Evolutionary conservation across 768 basidiomycete genomes (phyloP), one percentile per base, ranked within the genome.

Genomic region (Suillus ampliporus): DNA sequence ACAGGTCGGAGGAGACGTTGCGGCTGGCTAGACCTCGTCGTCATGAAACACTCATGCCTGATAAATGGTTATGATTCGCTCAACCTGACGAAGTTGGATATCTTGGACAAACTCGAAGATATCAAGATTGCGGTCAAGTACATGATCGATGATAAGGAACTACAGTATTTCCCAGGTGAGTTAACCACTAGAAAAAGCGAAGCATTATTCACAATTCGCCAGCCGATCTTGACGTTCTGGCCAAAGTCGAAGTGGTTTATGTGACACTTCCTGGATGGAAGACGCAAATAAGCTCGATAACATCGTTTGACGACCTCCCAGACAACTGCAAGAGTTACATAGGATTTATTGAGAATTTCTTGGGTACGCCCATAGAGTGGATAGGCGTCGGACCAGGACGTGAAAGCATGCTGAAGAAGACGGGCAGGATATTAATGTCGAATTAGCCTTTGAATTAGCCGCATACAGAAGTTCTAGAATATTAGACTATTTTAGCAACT

Each of bases 21-120:
- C 76, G 97, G 97, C 14, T 99, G 97, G 97, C 87, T 99, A 50
- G 97, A 99, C 77, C 83, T 99, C 15, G 94, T 98, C 61, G 94
- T 98, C 46, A 85, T 99, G 82, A 90, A 88, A 74, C 90, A 98
- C 77, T 99, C 97, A 8, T 87, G 82, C 72, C 78, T 93, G 65
- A 94, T 99, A 84, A 99, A 99, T 76, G 97, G 97, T 40, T 99
- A 99, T 76, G 94, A 97, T 71, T 74, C 78, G 51, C 80, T 99
- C 65, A 99, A 99, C 78, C 83, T 99, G 67, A 99, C 97, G 54
- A 99, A 99, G 75, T 87, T 99, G 52, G 97, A 99, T 70, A 82
- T 99, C 17, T 83, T 99, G 54, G 96, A 98, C 70, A 79, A 82
- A 31, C 82, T 99, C 23, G 74, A 84, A 0, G 92, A 96, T 79